These are phyloP conservation scores for Amaranthus tricolor DNA, from an alignment of 179 eudicot genomes.

Conservation along the genomic window DNA sequence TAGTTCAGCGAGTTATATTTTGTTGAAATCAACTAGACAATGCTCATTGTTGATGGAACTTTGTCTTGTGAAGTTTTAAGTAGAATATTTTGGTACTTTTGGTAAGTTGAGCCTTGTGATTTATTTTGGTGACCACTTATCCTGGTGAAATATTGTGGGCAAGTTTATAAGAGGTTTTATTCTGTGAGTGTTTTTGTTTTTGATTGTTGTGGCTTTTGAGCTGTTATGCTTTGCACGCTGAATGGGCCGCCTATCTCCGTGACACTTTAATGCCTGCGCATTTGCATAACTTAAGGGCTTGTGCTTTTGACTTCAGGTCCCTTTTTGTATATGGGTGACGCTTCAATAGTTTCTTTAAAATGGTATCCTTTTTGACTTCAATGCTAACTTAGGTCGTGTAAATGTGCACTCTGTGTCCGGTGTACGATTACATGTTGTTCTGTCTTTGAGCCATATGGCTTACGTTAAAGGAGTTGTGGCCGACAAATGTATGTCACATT, in stretches of 20 bases:
- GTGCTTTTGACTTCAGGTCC: not conserved
- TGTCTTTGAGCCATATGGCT: not conserved
- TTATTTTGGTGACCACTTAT: not conserved
- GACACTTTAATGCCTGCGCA: not conserved
- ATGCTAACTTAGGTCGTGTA: not conserved
- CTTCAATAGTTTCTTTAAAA: not conserved
- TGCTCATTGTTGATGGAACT: not conserved
- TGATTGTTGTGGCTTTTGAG: not conserved
- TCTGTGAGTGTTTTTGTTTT: not conserved
- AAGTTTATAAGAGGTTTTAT: not conserved
- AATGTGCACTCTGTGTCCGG: not conserved
- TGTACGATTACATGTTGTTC: not conserved
- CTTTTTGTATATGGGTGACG: not conserved
- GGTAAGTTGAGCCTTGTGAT: not conserved
- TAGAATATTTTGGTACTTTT: not conserved
- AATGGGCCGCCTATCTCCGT: not conserved
- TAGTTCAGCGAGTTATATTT: not conserved
- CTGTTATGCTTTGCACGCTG: not conserved
- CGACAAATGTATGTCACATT: not conserved
- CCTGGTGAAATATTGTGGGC: not conserved
- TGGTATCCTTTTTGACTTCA: not conserved
- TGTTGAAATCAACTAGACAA: not conserved
- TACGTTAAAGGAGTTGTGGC: not conserved
- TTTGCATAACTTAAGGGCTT: not conserved
- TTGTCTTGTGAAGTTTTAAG: not conserved